Conservation (phyloP, 495 filamentous ascomycete species). For the Echria macrotheca region DNA sequence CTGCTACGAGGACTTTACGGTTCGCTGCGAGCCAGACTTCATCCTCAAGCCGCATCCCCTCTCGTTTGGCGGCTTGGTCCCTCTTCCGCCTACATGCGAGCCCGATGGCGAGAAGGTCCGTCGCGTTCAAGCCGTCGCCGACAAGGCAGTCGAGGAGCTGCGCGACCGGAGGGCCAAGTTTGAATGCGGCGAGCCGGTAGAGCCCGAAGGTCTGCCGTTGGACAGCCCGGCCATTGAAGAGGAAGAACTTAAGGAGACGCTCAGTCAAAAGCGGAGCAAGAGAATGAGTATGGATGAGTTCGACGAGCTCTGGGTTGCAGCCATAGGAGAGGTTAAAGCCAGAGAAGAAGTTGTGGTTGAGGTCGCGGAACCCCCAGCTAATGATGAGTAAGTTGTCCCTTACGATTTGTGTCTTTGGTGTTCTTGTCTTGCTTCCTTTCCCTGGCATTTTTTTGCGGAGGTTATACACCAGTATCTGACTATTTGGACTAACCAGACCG, state of each 20-base stretch:
- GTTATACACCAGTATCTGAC: constrained; percentile 35
- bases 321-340: constrained; percentile 75
- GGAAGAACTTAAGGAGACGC: constrained; percentile 66
- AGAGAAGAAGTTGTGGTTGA: constrained; percentile 75
- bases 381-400: constrained; percentile 59
- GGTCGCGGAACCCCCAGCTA: constrained; percentile 42
- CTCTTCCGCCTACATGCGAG: constrained; percentile 88
- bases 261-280: constrained; percentile 66
- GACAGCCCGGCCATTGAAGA: constrained; percentile 64
- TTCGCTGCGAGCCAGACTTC: constrained; percentile 80
- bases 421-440: constrained; percentile 5
- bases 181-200: constrained; percentile 76
- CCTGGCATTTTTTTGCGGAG: constrained; percentile 11
- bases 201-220: constrained; percentile 53
- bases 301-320: constrained; percentile 82
- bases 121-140: constrained; percentile 77
- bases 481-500: constrained; percentile 70
- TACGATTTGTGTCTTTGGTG: background rate
- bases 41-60: constrained; percentile 80
- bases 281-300: constrained; percentile 83
- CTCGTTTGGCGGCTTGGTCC: constrained; percentile 71
- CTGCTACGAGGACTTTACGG: constrained; percentile 72
- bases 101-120: constrained; percentile 89
- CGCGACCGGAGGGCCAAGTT: constrained; percentile 80
- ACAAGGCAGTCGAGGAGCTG: constrained; percentile 82